Base-by-base conservation (phyloP, 352 stramenopile species). In the Pythium aphanidermatum region DNA sequence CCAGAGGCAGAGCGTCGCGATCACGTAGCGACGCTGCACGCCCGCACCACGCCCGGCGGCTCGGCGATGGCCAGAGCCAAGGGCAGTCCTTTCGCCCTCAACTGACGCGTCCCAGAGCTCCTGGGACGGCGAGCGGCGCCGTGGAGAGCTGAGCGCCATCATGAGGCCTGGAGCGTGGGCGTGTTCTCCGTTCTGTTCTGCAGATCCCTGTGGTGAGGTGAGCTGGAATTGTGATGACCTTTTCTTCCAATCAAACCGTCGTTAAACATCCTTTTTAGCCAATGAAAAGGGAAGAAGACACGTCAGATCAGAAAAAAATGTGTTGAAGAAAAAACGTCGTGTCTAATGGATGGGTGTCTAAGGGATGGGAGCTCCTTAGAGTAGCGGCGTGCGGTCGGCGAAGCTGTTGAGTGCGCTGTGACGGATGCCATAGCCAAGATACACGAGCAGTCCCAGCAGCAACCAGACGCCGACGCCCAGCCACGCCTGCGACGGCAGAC, bases 401-500 rank as follows among this genome's bases (percentile, higher is more conserved):
- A 55, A 52, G 31, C 43, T 51, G 23, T 56, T 64, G 26, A 92
- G 55, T n/a, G 65, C 46, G 43, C 76, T 91, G 57, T 94, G 68
- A 45, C 66, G 77, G 16, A 92, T 83, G 45, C 80, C 80, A 35
- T 92, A 95, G 41, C 62, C 65, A 42, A 92, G 34, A 44, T 95
- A 95, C 29, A 92, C 46, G 5, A 74, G 27, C 12, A 89, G 45
- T 1, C 83, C 83, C 14, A 77, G 27, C 21, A 48, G 51, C 17
- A 89, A 58, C 83, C 83, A 95, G 9, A 86, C 77, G 7, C 66
- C 36, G 20, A 95, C 74, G 11, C 83, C 74, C n/a, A 81, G 51
- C 80, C 65, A 74, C 3, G 57, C 65, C 21, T 55, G 25, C 19
- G 52, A 30, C 2, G 65, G 57, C 8, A 74, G 40, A 26, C 55